Conservation (phyloP, 495 filamentous ascomycete species). For the Annulohypoxylon maeteangense region DNA sequence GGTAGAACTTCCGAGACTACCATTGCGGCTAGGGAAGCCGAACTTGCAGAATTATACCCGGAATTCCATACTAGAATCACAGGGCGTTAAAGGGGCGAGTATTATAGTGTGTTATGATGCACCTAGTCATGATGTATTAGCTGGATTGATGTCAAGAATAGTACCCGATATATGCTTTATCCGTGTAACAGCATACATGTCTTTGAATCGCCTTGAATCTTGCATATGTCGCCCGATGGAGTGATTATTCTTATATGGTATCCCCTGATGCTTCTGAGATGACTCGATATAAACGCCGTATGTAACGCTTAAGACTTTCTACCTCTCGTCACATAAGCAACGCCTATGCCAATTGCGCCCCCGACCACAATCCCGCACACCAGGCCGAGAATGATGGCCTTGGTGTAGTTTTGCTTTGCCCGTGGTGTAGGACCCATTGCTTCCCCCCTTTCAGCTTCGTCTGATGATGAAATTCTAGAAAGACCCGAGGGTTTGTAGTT, state of each 20-base stretch:
- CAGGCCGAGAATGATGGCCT: conserved; percentile 14
- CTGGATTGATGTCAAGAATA: not conserved
- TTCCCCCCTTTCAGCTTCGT: not conserved
- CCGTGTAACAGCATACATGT: not conserved
- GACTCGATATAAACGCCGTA: not conserved
- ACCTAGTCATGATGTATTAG: not conserved
- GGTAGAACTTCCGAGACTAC: not conserved
- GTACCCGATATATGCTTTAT: too few species aligned
- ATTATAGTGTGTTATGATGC: not conserved
- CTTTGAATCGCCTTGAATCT: not conserved
- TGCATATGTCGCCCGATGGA: too few species aligned
- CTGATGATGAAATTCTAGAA: not conserved
- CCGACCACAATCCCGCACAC: conserved; percentile 19
- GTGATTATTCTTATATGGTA: too few species aligned
- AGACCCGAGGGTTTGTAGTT: not conserved
- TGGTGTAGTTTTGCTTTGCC: not conserved
- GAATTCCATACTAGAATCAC: not conserved
- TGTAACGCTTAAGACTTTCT: conserved; percentile 5
- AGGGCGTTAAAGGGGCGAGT: not conserved
- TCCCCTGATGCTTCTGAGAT: not conserved
- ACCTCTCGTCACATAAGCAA: conserved; percentile 9
- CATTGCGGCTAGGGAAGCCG: not conserved
- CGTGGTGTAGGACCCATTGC: not conserved
- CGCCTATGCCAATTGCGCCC: conserved; percentile 3
- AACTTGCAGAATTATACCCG: not conserved